These are phyloP conservation scores for Exophiala sideris DNA, from an alignment of 2,329 filamentous ascomycete genomes.

Conservation along the genomic window DNA sequence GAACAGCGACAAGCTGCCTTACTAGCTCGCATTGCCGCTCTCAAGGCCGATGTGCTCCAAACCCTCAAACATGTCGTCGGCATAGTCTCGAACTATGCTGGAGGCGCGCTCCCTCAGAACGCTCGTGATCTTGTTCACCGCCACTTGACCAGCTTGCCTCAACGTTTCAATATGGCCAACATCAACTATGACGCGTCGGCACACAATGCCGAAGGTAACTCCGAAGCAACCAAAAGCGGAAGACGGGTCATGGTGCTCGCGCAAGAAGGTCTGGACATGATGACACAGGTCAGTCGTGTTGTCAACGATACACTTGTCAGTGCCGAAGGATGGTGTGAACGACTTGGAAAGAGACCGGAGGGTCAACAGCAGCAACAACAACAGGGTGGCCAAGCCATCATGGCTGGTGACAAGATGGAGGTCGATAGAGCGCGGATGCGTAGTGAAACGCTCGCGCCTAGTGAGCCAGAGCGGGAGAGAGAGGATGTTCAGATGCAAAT, in stretches of 20 bases:
- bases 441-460: constrained; percentile 8
- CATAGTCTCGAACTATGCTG: constrained; percentile 83
- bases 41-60: constrained; percentile 70
- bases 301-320: constrained; percentile 85
- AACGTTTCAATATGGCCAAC: constrained; percentile 73
- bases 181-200: constrained; percentile 42
- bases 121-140: constrained; percentile 76
- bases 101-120: constrained; percentile 87
- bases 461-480: neutral
- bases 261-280: constrained; percentile 89
- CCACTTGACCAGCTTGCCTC: constrained; percentile 79
- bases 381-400: neutral
- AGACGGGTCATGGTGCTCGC: constrained; percentile 81
- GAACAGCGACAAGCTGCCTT: constrained; percentile 51
- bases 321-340: constrained; percentile 87
- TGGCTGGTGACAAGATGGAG: constrained; percentile 11
- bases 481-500: constrained; percentile 16
- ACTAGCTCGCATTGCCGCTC: constrained; percentile 59
- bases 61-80: constrained; percentile 78
- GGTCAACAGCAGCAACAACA: constrained; percentile 9
- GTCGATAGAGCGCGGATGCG: neutral
- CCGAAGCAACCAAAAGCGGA: constrained; percentile 56
- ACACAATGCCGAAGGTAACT: constrained; percentile 45
- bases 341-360: constrained; percentile 56
- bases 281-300: constrained; percentile 82